phyloP scores from a whole-genome alignment of 257 asterid species.

The Solanum bukasovii region DNA sequence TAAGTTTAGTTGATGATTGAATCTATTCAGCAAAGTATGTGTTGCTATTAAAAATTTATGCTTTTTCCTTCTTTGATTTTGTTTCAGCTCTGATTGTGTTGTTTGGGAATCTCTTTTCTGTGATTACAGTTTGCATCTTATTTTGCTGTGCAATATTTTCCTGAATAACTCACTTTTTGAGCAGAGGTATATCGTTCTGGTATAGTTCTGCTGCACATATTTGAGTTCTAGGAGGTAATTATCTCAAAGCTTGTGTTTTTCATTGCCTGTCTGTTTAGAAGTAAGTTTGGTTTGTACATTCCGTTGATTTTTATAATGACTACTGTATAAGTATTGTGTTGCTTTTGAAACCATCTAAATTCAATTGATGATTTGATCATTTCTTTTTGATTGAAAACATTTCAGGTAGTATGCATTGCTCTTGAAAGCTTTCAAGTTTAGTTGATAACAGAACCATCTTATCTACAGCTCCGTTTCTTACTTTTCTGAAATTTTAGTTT shows the following conservation, averaged over 20 bases:
- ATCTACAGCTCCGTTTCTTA: not conserved
- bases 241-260: not conserved
- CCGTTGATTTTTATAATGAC: no score
- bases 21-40: not conserved
- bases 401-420: no score
- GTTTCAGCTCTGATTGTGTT: no score
- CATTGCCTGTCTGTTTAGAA: not conserved
- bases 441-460: no score
- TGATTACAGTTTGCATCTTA: not conserved
- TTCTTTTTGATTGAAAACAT: no score
- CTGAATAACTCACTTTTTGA: not conserved
- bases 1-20: not conserved
- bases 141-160: not conserved
- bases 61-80: not conserved
- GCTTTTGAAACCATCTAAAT: no score
- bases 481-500: not conserved
- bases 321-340: no score
- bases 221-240: not conserved
- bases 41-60: not conserved
- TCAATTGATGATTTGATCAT: no score
- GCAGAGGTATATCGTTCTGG: not conserved
- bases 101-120: not conserved
- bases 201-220: not conserved
- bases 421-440: no score
- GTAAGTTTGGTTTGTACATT: no score